A percentile compares a stretch with the other conserved stretches of the same genome.
phyloP scores from a whole-genome alignment of 2,329 filamentous ascomycete genomes.

The Alternaria brassicae region DNA sequence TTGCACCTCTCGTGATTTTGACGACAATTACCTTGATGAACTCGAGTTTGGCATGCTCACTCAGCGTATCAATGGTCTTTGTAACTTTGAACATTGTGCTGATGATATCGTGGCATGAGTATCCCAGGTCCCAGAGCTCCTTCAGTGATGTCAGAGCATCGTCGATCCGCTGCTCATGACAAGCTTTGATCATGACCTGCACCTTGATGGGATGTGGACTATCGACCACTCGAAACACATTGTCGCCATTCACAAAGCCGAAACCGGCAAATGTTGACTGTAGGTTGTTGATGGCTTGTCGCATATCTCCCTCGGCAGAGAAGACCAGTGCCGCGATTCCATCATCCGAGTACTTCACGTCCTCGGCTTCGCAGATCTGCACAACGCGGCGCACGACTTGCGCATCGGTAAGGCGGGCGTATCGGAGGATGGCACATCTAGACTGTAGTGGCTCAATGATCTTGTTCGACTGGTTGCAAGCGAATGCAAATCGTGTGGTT shows the following conservation, averaged over 20 bases:
- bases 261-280: conserved; percentile 94
- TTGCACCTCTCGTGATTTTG: not conserved
- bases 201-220: conserved; percentile 97
- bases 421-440: conserved; percentile 92
- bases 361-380: conserved; percentile 92
- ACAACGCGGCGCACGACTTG: conserved; percentile 90
- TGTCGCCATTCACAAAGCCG: conserved; percentile 95
- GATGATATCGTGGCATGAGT: conserved; percentile 98
- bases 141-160: conserved; percentile 83
- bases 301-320: conserved; percentile 97
- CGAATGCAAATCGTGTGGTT: conserved; percentile 96
- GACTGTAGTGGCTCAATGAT: conserved; percentile 99
- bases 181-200: conserved; percentile 97
- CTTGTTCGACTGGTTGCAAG: conserved; percentile 98
- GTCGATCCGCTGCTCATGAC: conserved; percentile 90
- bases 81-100: conserved; percentile 99
- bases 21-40: conserved; percentile 73
- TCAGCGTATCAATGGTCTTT: conserved; percentile 89
- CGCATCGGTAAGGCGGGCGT: conserved; percentile 87
- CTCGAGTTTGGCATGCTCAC: conserved; percentile 93
- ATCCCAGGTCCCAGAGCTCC: conserved; percentile 92
- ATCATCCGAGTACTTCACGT: conserved; percentile 89
- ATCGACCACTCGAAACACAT: conserved; percentile 97
- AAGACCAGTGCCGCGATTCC: conserved; percentile 96
- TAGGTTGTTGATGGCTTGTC: conserved; percentile 97